Conservation (phyloP, 768 basidiomycete species). For the Suillus clintonianus region DNA sequence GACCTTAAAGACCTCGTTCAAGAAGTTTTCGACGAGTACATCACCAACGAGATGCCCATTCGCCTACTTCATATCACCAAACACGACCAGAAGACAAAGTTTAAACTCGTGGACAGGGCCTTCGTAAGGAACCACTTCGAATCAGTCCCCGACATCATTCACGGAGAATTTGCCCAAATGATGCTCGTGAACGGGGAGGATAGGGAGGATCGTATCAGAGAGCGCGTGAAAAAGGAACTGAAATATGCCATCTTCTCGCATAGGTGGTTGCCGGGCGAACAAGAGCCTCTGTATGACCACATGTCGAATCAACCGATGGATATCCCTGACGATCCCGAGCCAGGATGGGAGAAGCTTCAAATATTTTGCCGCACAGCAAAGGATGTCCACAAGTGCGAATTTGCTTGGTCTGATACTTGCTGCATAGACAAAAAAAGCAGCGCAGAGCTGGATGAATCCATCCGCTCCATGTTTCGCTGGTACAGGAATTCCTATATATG, state of each 20-base stretch:
- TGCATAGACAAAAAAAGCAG: slow-evolving; percentile 21
- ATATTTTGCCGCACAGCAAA: slow-evolving; percentile 3
- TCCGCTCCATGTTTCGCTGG: slow-evolving; percentile 23
- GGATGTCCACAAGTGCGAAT: background rate
- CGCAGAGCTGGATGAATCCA: slow-evolving; percentile 19
- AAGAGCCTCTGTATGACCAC: background rate
- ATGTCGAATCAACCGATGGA: background rate
- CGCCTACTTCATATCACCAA: background rate
- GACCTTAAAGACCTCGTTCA: background rate
- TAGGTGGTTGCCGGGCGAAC: background rate
- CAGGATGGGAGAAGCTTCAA: slow-evolving; percentile 5
- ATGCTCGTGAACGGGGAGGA: background rate
- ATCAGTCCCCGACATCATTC: background rate
- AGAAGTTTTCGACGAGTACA: background rate
- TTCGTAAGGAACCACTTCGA: background rate
- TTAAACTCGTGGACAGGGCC: background rate
- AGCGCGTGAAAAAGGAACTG: background rate
- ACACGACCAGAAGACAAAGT: background rate
- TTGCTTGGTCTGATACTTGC: slow-evolving; percentile 16
- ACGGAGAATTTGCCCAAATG: background rate
- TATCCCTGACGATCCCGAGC: background rate
- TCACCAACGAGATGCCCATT: slow-evolving; percentile 2
- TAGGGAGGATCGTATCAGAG: background rate
- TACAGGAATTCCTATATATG: slow-evolving; percentile 16
- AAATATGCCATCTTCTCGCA: slow-evolving; percentile 10